These are phyloP conservation scores for Neofusicoccum ribis DNA, from an alignment of 2,329 filamentous ascomycete genomes.

Conservation along the genomic window DNA sequence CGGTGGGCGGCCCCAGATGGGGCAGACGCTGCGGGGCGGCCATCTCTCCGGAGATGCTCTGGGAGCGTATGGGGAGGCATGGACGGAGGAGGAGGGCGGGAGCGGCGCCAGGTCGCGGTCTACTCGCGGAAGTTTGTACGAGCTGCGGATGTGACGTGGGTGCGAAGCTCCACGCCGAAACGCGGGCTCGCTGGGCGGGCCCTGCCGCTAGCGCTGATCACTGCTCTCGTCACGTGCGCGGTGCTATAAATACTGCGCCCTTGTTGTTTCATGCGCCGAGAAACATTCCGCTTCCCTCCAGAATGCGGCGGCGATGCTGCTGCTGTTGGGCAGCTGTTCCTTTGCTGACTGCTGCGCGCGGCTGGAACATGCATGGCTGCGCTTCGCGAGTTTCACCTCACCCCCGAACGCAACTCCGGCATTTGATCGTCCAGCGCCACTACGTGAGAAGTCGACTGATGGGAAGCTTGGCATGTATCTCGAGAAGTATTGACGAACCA, in stretches of 20 bases:
- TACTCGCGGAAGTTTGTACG: slow-evolving; percentile 8
- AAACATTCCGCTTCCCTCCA: background rate
- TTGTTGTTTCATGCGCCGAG: background rate
- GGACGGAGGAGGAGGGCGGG: background rate
- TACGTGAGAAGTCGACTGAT: background rate
- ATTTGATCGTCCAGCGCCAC: background rate
- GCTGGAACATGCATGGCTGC: background rate
- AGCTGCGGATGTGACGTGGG: slow-evolving; percentile 12
- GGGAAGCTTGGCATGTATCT: background rate
- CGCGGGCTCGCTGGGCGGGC: slow-evolving; percentile 3
- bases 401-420: background rate
- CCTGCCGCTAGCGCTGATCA: slow-evolving; percentile 13
- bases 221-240: background rate
- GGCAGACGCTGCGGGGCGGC: background rate
- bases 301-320: background rate
- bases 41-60: slow-evolving; percentile 14
- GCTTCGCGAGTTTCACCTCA: background rate
- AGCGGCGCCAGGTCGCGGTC: background rate
- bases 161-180: slow-evolving; percentile 12
- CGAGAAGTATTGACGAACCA: background rate
- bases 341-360: background rate
- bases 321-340: background rate
- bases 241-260: background rate
- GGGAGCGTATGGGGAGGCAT: slow-evolving; percentile 12
- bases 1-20: background rate